Evolutionary conservation across 495 filamentous ascomycete genomes (phyloP), one percentile per base, ranked within the genome.

Genomic region (Aspergillus hancockii): DNA sequence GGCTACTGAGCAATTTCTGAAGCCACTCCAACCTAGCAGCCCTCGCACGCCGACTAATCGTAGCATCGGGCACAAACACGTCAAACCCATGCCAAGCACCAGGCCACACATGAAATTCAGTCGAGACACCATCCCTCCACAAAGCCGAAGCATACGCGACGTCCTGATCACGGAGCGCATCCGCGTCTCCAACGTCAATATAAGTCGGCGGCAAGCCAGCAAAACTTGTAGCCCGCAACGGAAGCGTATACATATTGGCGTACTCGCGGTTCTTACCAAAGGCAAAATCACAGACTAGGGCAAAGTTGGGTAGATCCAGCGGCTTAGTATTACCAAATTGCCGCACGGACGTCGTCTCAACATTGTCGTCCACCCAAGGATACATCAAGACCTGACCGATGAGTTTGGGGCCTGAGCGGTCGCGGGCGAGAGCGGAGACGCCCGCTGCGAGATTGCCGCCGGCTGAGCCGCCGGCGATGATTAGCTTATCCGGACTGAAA

Each of bases 391-490:
- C 59, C 60, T 82, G 79, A 22, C 69, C 69, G 19, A 57, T 63
- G 14, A 82, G 58, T 43, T 43, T n/a, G 18, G 60, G 62, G 28
- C 71, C 75, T 6, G 70, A 28, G 18, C 64, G 55, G 50, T 80
- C 77, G 12, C 79, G 64, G 22, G 74, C 75, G 34, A 75, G 50
- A 28, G 80, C 55, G 4, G 68, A 64, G 4, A 74, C 60, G 0
- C 69, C 75, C 4, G 79, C 73, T 0, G 77, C 74, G 6, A 81
- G 58, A 57, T 69, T 81, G 0, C 80, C 87, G 4, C 87, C 87
- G 4, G 86, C 86, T 0, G 80, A 85, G 0, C 77, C 80, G 28
- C 88, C 85, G 52, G 79, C 75, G 22, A 90, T n/a, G 14, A 43
- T n/a, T 13, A 43, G n/a, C 3, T 43, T 43, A 18, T 43, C 4